phyloP scores from a whole-genome alignment of 805 yeast species.

The Henningerozyma blattae region DNA sequence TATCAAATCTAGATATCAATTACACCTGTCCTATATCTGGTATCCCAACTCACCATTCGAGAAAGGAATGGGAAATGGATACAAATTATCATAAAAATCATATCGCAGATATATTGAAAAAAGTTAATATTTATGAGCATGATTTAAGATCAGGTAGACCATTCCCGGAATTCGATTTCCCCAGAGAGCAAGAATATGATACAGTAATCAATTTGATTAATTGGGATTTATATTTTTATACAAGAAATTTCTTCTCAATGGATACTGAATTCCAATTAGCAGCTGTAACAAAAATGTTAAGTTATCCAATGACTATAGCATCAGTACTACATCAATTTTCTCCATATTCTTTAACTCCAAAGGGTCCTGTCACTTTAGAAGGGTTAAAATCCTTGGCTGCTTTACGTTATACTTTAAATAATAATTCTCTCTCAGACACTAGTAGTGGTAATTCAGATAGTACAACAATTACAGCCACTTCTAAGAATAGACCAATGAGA shows the following conservation, averaged over 20 bases:
- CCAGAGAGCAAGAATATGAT: constrained; percentile 65
- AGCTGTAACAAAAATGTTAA: constrained; percentile 85
- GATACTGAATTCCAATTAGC: constrained; percentile 94
- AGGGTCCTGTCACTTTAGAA: constrained; percentile 81
- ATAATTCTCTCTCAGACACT: constrained; percentile 25
- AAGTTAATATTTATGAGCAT: constrained; percentile 88
- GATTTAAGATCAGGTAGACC: constrained; percentile 89
- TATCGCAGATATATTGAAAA: constrained; percentile 62
- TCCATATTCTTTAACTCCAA: constrained; percentile 71
- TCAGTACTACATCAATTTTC: constrained; percentile 73
- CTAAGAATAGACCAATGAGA: constrained; percentile 81
- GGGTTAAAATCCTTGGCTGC: constrained; percentile 93
- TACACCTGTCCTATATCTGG: constrained; percentile 91
- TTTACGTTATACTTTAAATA: constrained; percentile 77
- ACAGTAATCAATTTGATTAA: constrained; percentile 61
- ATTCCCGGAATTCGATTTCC: constrained; percentile 93
- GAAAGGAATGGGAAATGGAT: constrained; percentile 83
- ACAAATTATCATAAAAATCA: constrained; percentile 53
- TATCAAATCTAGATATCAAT: constrained; percentile 65
- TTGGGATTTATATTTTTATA: constrained; percentile 92
- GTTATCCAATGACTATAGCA: constrained; percentile 86
- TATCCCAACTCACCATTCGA: constrained; percentile 89
- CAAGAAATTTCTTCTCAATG: constrained; percentile 89
- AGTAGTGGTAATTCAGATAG: constrained; percentile 11
- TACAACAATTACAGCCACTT: constrained; percentile 29